A percentile compares a stretch with the other conserved stretches of the same genome.
Evolutionary conservation across 2,329 filamentous ascomycete genomes (phyloP).

Genomic region (Ambrosiella beaveri): DNA sequence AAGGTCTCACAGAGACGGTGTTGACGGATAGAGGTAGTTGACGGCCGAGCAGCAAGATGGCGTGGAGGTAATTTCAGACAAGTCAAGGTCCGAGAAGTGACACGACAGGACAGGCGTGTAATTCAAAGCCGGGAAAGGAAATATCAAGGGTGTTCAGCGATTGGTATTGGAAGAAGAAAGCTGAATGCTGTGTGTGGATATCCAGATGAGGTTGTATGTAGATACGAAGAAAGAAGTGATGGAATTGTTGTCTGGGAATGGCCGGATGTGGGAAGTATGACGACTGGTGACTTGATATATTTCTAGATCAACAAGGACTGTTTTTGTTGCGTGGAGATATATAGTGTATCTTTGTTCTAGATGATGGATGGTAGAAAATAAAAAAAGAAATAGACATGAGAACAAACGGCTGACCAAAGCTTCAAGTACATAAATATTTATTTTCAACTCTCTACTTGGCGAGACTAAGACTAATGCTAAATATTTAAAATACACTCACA

Average conservation of each 20-base stretch:
- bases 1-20: neutral
- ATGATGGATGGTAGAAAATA: neutral
- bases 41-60: neutral
- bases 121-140: neutral
- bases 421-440: neutral
- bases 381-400: neutral
- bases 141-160: neutral
- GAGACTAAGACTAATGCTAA: neutral
- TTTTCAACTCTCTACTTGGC: neutral
- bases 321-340: too few species aligned
- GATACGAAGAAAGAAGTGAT: neutral
- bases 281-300: too few species aligned
- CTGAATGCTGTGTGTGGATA: neutral
- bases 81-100: neutral
- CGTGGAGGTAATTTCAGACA: neutral
- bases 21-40: neutral
- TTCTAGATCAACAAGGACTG: too few species aligned
- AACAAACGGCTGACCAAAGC: neutral
- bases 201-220: neutral
- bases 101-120: neutral
- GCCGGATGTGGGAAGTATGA: neutral
- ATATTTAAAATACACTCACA: neutral
- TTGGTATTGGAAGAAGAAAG: neutral
- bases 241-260: neutral
- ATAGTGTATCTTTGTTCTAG: neutral